phyloP scores from a whole-genome alignment of 2,329 filamentous ascomycete species.

The Colletotrichum musae region DNA sequence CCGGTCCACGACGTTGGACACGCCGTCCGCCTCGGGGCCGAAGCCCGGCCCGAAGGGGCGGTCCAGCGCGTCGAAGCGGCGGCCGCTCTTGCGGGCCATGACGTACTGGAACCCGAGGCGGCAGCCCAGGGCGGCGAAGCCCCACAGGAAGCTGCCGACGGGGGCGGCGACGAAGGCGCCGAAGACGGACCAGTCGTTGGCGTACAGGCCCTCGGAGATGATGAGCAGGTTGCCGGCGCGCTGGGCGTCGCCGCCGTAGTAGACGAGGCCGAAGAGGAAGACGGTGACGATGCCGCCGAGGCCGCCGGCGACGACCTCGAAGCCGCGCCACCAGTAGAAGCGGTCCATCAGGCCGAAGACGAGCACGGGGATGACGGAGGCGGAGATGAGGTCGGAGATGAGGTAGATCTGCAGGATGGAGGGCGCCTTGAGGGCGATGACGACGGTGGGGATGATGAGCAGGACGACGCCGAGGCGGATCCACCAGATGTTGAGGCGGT shows the following conservation, averaged over 20 bases:
- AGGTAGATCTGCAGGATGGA: slow-evolving; percentile 86
- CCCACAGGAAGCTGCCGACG: slow-evolving; percentile 81
- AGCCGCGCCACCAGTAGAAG: slow-evolving; percentile 82
- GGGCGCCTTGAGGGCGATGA: slow-evolving; percentile 81
- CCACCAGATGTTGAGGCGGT: slow-evolving; percentile 81
- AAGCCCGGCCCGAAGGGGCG: slow-evolving; percentile 54
- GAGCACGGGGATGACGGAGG: slow-evolving; percentile 81
- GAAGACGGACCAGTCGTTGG: slow-evolving; percentile 84
- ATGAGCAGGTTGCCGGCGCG: slow-evolving; percentile 78
- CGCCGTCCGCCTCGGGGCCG: slow-evolving; percentile 25
- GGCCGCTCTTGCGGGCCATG: slow-evolving; percentile 69
- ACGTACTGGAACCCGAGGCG: slow-evolving; percentile 73
- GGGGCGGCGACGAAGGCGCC: slow-evolving; percentile 87
- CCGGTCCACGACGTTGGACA: slow-evolving; percentile 43
- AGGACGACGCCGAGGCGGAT: slow-evolving; percentile 79
- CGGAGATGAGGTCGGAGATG: slow-evolving; percentile 84
- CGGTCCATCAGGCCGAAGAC: slow-evolving; percentile 78
- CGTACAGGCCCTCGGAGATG: slow-evolving; percentile 81
- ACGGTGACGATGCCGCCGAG: slow-evolving; percentile 84
- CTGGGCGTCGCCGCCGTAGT: slow-evolving; percentile 80
- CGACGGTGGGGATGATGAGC: slow-evolving; percentile 80
- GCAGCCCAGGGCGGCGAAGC: slow-evolving; percentile 71
- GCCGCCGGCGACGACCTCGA: slow-evolving; percentile 84
- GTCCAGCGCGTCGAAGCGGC: slow-evolving; percentile 78
- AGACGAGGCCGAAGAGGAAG: slow-evolving; percentile 85